Evolutionary conservation across 305 asterid genomes (phyloP), one percentile per base, ranked within the genome.

Genomic region (Fraxinus latifolia): DNA sequence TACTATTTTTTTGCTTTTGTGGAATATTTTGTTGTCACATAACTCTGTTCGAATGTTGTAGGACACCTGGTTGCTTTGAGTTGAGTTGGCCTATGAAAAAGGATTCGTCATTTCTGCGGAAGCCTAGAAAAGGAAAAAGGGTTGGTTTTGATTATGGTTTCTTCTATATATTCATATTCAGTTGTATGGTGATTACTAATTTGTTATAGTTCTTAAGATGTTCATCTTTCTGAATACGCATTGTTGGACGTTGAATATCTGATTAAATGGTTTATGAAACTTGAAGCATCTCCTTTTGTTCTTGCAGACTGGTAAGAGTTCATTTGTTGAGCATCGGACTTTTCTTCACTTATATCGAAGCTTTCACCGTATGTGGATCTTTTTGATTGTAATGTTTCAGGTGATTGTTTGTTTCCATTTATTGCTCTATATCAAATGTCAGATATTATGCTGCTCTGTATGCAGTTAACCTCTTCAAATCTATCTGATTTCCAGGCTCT

Each of bases 301-400:
- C 71, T 34, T 80, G 83, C 91, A 96, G 99, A 94, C 97, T 31
- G 97, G 94, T 53, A 96, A 96, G 90, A 94, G 97, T 88, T 89
- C 97, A 80, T 96, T 94, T 85, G 99, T 96, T 83, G 99, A 96
- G 89, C 99, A 96, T 89, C 94, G 99, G 65, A 94, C 99, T 60
- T 96, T 91, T 83, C 93, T 96, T 82, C 99, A 96, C 87, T 85
- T 96, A 83, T 96, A 93, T 87, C 93, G 97, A 84, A 94, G 99
- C 88, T 96, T 96, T 84, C 99, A 96, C 88, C 99, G 99, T 77
- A 23, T 96, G 93, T 96, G 99, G 99, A 93, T 96, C 80, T 96
- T 96, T 87, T 89, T 96, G 90, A 79, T 78, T 72, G 85, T 92
- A 82, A 96, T 96, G 99, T 96, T 96, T 90, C 99, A 96, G 99